phyloP scores from a whole-genome alignment of 2,329 filamentous ascomycete species.

The Aureobasidium vineae region DNA sequence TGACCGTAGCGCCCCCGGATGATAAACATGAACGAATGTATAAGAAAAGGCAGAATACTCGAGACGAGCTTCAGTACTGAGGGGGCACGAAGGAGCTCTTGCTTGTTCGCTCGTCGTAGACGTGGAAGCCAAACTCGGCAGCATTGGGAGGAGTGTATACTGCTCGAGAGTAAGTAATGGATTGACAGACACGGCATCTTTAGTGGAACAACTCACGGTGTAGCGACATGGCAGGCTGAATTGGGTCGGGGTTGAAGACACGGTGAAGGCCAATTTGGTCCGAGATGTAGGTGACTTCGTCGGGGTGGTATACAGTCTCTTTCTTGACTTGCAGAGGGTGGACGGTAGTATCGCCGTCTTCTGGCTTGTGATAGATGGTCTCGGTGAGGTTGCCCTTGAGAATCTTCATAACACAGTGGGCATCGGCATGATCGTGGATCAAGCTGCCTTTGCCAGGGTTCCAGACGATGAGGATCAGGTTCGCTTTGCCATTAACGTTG shows the following conservation, averaged over 20 bases:
- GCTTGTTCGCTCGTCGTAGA: slow-evolving; percentile 76
- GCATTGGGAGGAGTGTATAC: slow-evolving; percentile 89
- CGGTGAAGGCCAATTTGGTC: slow-evolving; percentile 83
- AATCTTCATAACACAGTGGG: slow-evolving; percentile 90
- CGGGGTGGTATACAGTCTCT: slow-evolving; percentile 65
- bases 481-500: slow-evolving; percentile 79
- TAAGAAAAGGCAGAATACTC: neutral
- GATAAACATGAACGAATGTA: neutral
- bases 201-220: slow-evolving; percentile 56
- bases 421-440: slow-evolving; percentile 76
- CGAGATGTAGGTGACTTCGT: slow-evolving; percentile 86
- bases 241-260: slow-evolving; percentile 69
- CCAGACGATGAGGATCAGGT: slow-evolving; percentile 86
- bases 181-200: neutral
- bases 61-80: slow-evolving; percentile 1
- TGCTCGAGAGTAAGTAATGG: slow-evolving; percentile 32
- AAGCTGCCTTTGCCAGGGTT: slow-evolving; percentile 77
- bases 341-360: neutral
- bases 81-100: slow-evolving; percentile 62
- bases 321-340: slow-evolving; percentile 60
- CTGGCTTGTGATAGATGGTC: slow-evolving; percentile 66
- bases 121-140: slow-evolving; percentile 73
- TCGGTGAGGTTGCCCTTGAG: slow-evolving; percentile 76
- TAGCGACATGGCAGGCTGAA: slow-evolving; percentile 76
- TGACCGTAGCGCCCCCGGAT: neutral